Conservation (phyloP, 2,329 filamentous ascomycete genomes). For the Aspergillus phoenicis region DNA sequence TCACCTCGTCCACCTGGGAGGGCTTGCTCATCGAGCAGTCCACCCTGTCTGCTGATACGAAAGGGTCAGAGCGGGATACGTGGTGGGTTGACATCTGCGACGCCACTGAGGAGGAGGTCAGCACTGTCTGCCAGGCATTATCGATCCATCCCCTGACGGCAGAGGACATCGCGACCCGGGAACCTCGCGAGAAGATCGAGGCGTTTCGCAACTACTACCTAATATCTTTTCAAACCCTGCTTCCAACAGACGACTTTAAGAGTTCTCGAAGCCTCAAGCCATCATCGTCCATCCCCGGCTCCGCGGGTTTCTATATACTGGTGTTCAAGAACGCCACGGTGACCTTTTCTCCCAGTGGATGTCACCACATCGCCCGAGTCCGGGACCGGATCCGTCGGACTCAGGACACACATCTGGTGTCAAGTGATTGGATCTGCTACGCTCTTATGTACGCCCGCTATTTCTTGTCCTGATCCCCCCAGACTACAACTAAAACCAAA, state of each 20-base stretch:
- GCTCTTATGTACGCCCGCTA: conserved; percentile 74
- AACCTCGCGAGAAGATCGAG: conserved; percentile 96
- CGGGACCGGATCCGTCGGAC: conserved; percentile 84
- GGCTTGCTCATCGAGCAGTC: conserved; percentile 20
- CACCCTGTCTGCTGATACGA: conserved; percentile 17
- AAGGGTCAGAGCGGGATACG: conserved; percentile 47
- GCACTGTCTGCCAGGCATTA: conserved; percentile 83
- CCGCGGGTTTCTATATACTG: conserved; percentile 91
- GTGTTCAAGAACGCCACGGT: conserved; percentile 92
- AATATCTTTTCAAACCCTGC: conserved; percentile 88
- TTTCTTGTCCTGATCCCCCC: not conserved
- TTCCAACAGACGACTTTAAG: conserved; percentile 57
- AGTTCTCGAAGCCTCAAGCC: not conserved
- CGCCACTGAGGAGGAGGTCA: conserved; percentile 82
- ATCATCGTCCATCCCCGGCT: conserved; percentile 63
- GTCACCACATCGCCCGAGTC: conserved; percentile 80
- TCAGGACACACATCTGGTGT: conserved; percentile 87
- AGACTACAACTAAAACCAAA: not conserved
- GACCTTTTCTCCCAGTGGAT: conserved; percentile 87
- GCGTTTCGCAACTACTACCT: conserved; percentile 97
- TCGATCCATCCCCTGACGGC: conserved; percentile 91
- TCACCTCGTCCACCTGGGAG: conserved; percentile 24
- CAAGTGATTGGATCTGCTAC: conserved; percentile 98
- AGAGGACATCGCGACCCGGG: conserved; percentile 91
- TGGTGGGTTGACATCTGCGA: conserved; percentile 97